Evolutionary conservation across 2,329 filamentous ascomycete species (phyloP).

Genomic region (Metarhizium rileyi): DNA sequence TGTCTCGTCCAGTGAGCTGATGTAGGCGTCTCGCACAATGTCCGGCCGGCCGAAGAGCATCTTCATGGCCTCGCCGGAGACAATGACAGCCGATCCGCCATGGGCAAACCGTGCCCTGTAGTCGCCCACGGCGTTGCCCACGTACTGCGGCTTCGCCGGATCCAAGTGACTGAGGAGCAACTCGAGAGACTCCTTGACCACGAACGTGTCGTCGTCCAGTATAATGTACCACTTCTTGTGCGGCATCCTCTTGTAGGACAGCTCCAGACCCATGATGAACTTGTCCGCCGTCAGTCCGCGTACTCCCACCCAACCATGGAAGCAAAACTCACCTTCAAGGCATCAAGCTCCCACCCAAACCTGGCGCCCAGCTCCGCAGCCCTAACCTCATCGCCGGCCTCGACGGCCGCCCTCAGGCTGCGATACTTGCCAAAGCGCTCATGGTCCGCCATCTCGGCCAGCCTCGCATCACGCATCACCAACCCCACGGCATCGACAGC

Average conservation of each 20-base stretch:
- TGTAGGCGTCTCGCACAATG: conserved; percentile 33
- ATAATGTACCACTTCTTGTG: conserved; percentile 50
- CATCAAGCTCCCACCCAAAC: conserved; percentile 40
- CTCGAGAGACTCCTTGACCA: conserved; percentile 38
- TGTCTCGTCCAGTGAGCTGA: conserved; percentile 38
- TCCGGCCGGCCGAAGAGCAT: conserved; percentile 33
- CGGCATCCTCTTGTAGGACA: conserved; percentile 38
- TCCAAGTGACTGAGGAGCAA: conserved; percentile 40
- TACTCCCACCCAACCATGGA: background rate
- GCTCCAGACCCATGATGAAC: conserved; percentile 46
- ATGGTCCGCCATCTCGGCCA: conserved; percentile 17
- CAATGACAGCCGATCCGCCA: conserved; percentile 43
- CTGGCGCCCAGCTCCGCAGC: conserved; percentile 27
- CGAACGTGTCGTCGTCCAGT: conserved; percentile 47
- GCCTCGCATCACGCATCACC: conserved; percentile 23
- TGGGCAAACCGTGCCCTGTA: conserved; percentile 47
- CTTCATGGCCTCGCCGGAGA: conserved; percentile 41
- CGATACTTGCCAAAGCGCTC: conserved; percentile 31
- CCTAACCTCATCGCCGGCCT: conserved; percentile 25
- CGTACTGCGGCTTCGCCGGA: conserved; percentile 34
- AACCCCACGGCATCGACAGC: conserved; percentile 33
- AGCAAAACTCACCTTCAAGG: conserved; percentile 31
- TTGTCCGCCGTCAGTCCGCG: conserved; percentile 12
- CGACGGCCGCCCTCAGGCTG: conserved; percentile 28
- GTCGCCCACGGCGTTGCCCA: conserved; percentile 49